These are phyloP conservation scores for Populus deltoides DNA, from an alignment of 345 rosid genomes.

Conservation along the genomic window DNA sequence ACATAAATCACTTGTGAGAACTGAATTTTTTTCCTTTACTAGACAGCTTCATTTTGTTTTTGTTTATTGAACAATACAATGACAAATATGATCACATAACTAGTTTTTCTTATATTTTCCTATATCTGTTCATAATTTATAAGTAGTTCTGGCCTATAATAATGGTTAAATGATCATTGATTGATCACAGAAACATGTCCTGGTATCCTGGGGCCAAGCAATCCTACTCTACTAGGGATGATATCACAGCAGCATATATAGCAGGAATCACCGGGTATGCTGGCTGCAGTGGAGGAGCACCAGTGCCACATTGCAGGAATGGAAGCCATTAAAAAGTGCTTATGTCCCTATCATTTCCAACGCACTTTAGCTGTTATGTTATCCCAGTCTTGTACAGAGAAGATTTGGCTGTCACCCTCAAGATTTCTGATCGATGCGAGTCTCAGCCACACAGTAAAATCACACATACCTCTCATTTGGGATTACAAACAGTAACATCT, in stretches of 20 bases:
- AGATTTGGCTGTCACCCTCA: not conserved
- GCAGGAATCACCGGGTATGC: not conserved
- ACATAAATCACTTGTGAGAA: not conserved
- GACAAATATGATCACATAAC: not conserved
- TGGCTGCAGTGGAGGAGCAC: not conserved
- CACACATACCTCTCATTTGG: not conserved
- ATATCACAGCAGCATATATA: not conserved
- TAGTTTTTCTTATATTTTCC: not conserved
- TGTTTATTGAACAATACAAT: not conserved
- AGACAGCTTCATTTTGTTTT: not conserved
- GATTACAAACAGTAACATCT: no score
- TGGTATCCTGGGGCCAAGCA: not conserved
- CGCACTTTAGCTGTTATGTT: not conserved
- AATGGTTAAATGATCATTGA: not conserved
- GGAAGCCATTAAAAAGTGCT: not conserved
- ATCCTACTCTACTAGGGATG: not conserved
- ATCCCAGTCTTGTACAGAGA: not conserved
- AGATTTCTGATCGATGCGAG: not conserved
- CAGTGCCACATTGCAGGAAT: not conserved
- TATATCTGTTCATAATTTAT: not conserved
- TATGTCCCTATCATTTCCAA: not conserved
- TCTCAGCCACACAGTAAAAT: not conserved
- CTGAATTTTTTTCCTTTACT: conserved; percentile 1
- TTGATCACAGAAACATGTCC: not conserved
- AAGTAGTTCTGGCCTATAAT: not conserved